A percentile compares a stretch with the other conserved stretches of the same genome.
These are phyloP conservation scores for Aspergillus tanneri DNA, from an alignment of 2,329 filamentous ascomycete species.

Conservation along the genomic window DNA sequence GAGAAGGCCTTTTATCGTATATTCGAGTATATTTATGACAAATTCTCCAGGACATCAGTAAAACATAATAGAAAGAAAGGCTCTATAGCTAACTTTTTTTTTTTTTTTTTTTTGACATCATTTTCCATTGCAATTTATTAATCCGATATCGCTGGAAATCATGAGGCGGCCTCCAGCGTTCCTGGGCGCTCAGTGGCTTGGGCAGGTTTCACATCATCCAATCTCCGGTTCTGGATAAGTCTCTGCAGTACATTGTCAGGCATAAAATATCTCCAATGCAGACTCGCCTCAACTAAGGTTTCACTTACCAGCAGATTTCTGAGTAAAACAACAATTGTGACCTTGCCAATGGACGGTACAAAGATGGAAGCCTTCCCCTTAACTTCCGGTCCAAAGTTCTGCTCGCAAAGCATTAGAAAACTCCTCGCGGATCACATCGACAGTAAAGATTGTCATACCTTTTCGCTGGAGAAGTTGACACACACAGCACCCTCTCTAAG, in stretches of 20 bases:
- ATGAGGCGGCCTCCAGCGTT: constrained; percentile 38
- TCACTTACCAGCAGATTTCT: constrained; percentile 78
- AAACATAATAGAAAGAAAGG: constrained; percentile 7
- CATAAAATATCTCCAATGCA: background rate
- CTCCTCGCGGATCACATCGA: background rate
- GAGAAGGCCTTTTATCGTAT: background rate
- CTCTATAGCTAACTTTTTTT: constrained; percentile 14
- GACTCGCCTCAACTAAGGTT: too few relatives aligned
- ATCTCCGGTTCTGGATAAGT: constrained; percentile 45
- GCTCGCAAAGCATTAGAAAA: constrained; percentile 9
- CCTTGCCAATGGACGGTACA: constrained; percentile 94
- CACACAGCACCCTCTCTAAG: constrained; percentile 92
- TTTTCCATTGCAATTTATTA: constrained; percentile 9
- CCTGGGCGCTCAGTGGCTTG: constrained; percentile 43
- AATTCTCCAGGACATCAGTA: background rate
- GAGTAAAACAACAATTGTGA: constrained; percentile 88
- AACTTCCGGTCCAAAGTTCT: constrained; percentile 84
- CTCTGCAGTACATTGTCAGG: constrained; percentile 29
- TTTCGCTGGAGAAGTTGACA: constrained; percentile 95
- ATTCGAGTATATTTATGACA: background rate
- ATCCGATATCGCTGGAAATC: constrained; percentile 9
- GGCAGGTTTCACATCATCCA: constrained; percentile 42
- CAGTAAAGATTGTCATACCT: constrained; percentile 46
- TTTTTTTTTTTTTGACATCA: constrained; percentile 13
- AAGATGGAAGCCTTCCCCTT: constrained; percentile 97